Base-by-base conservation (phyloP, 306 rosid genomes). In the Ormosia emarginata region DNA sequence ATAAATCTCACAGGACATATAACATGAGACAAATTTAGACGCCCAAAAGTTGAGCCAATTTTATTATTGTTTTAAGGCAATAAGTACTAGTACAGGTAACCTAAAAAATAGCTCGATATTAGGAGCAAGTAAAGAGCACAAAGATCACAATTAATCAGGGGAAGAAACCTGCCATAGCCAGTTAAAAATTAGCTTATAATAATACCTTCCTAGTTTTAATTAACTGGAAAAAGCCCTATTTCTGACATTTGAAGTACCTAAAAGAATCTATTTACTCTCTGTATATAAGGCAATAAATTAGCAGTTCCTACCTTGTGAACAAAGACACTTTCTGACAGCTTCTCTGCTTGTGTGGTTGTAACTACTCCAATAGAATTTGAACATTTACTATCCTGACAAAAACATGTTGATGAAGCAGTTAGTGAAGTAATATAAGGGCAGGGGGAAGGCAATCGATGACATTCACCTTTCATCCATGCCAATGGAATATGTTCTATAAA, bases 271-370 rank as follows among this genome's bases (percentile, higher is more conserved):
- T 15, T 69, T 55, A 77, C 75, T 59, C 64, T 43, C 69, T 6
- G 13, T 44, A 57, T 46, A 47, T 8, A 12, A 52, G 33, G 63
- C 34, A 68, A 36, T 36, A 14, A 4, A 64, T 40, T 55, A 68
- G 47, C 40, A 18, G 40, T 79, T 66, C 62, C 56, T 83, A 90
- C 94, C 92, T 86, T 79, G 49, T 36, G 37, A 65, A 84, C 67
- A 83, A 90, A 88, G 63, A 59, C 81, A 83, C 80, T 81, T 47
- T 82, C 72, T 1, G 85, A 61, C 43, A 85, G 78, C 84, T 87
- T 88, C 57, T 81, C 83, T 75, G 67, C 83, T 70, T 80, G 80
- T 33, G 77, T 29, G 6, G 80, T 33, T 62, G 86, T 66, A 71
- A 47, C 71, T 46, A 63, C 70, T 47, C 77, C 79, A 79, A 55